Conservation (phyloP, 306 rosid species). For the Acacia acuminata region DNA sequence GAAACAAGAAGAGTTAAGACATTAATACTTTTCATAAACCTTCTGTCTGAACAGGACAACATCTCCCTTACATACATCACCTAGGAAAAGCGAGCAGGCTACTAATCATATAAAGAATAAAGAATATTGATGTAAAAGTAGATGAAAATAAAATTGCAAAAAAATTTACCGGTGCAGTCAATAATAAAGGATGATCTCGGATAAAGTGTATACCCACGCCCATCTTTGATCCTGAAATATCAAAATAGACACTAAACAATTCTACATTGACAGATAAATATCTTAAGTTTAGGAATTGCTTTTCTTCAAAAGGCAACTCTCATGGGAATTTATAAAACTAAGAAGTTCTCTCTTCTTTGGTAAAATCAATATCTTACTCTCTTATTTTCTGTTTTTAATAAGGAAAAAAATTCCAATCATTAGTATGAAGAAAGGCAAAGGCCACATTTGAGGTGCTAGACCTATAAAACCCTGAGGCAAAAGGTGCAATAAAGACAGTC, state of each 20-base stretch:
- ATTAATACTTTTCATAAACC: constrained; percentile 63
- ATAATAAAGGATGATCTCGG: constrained; percentile 69
- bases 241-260: not conserved
- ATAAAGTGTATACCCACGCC: constrained; percentile 53
- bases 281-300: constrained; percentile 7
- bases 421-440: not conserved
- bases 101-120: not conserved
- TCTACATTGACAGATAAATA: not conserved
- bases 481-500: not conserved
- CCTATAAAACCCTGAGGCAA: not conserved
- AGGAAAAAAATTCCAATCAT: not conserved
- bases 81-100: constrained; percentile 41
- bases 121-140: constrained; percentile 26
- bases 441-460: not conserved
- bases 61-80: constrained; percentile 88
- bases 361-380: not conserved
- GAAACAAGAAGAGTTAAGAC: constrained; percentile 6
- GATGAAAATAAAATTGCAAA: not conserved
- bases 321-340: not conserved
- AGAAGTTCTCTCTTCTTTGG: not conserved
- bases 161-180: constrained; percentile 65
- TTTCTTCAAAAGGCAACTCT: not conserved
- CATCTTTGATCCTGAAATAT: constrained; percentile 60
- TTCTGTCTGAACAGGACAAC: constrained; percentile 72
- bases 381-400: not conserved